These are phyloP conservation scores for Alternaria ventricosa DNA, from an alignment of 2,329 filamentous ascomycete genomes.

Conservation along the genomic window DNA sequence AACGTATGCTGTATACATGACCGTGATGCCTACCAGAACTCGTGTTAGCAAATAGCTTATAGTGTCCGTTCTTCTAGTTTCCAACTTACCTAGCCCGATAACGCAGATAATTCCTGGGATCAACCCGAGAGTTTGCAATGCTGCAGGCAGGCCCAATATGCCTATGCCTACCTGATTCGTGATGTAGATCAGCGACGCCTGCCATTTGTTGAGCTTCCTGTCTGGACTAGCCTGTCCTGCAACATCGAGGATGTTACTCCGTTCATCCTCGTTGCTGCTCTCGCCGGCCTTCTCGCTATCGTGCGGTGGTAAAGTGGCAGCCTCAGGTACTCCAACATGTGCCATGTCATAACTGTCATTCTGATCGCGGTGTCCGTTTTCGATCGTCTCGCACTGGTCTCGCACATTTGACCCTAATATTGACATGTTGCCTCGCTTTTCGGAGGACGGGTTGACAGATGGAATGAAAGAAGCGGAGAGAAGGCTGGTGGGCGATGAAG, in stretches of 20 bases:
- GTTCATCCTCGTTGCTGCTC: neutral
- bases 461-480: neutral
- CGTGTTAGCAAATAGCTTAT: neutral
- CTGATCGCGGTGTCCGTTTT: neutral
- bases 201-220: neutral
- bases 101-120: slow-evolving; percentile 24
- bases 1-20: slow-evolving; percentile 20
- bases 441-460: neutral
- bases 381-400: neutral
- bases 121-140: slow-evolving; percentile 24
- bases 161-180: slow-evolving; percentile 28
- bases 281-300: neutral
- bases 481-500: neutral
- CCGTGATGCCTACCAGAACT: slow-evolving; percentile 4
- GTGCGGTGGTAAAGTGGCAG: neutral
- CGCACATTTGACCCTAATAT: neutral
- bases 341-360: neutral
- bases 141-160: slow-evolving; percentile 22
- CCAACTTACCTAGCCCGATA: neutral
- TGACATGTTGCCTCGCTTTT: neutral
- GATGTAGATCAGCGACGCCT: slow-evolving; percentile 19
- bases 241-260: neutral
- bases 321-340: neutral
- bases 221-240: neutral
- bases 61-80: neutral